These are phyloP conservation scores for Chaetomium fimeti DNA, from an alignment of 495 filamentous ascomycete genomes.

Conservation along the genomic window DNA sequence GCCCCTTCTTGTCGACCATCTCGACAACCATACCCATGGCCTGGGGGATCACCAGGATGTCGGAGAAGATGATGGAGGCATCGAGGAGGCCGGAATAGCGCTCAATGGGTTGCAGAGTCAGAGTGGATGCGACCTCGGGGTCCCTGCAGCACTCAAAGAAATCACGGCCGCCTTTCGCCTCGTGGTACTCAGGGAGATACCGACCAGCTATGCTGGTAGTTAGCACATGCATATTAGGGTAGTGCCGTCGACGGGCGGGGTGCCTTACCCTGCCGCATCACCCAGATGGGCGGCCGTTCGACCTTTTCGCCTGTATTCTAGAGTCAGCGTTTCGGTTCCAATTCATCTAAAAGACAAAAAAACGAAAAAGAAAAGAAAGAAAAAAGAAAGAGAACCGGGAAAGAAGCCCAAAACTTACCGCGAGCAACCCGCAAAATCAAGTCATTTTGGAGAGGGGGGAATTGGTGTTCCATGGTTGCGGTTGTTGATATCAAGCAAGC, in stretches of 20 bases:
- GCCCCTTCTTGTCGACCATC: slow-evolving; percentile 95
- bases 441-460: slow-evolving; percentile 85
- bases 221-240: slow-evolving; percentile 16
- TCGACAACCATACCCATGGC: slow-evolving; percentile 96
- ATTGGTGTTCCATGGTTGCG: slow-evolving; percentile 41
- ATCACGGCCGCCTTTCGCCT: slow-evolving; percentile 82
- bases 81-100: slow-evolving; percentile 88
- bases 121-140: slow-evolving; percentile 84
- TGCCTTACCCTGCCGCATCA: slow-evolving; percentile 90
- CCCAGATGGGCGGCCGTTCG: slow-evolving; percentile 92
- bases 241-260: slow-evolving; percentile 8
- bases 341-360: background rate
- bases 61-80: slow-evolving; percentile 97
- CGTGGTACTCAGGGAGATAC: slow-evolving; percentile 96
- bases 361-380: background rate
- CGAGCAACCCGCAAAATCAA: slow-evolving; percentile 81
- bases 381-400: background rate
- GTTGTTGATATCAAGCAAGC: slow-evolving; percentile 1
- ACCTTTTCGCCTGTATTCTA: slow-evolving; percentile 73
- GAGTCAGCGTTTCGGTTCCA: slow-evolving; percentile 23
- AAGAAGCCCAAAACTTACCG: slow-evolving; percentile 60
- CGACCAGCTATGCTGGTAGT: slow-evolving; percentile 68
- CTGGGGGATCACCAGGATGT: slow-evolving; percentile 96
- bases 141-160: slow-evolving; percentile 97
- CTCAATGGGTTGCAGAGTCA: slow-evolving; percentile 92